Evolutionary conservation across 2,329 filamentous ascomycete species (phyloP).

Genomic region (Colletotrichum orchidophilum): DNA sequence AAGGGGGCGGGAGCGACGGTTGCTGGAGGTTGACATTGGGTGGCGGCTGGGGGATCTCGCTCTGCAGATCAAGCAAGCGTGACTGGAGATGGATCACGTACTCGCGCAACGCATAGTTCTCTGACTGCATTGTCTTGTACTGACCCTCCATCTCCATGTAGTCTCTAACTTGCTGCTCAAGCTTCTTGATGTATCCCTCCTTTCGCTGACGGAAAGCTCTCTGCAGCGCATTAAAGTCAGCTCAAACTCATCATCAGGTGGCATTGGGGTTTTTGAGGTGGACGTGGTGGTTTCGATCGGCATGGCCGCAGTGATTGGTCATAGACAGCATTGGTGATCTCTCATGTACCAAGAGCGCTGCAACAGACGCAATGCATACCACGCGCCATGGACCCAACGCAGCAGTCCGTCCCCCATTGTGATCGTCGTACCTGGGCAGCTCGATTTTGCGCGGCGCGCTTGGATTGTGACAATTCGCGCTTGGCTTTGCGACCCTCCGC

Average conservation of each 20-base stretch:
- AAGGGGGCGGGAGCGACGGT: constrained; percentile 47
- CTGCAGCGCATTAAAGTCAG: constrained; percentile 57
- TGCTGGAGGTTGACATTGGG: constrained; percentile 77
- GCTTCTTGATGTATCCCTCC: constrained; percentile 96
- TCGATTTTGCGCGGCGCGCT: constrained; percentile 94
- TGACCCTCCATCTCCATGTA: constrained; percentile 78
- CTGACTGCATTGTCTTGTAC: constrained; percentile 82
- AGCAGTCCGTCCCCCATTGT: background rate
- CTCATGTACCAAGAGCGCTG: background rate
- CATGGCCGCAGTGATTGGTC: background rate
- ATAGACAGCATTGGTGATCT: constrained; percentile 30
- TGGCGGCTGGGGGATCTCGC: constrained; percentile 86
- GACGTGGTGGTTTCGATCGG: background rate
- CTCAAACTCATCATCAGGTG: constrained; percentile 13
- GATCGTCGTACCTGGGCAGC: constrained; percentile 81
- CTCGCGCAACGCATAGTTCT: constrained; percentile 91
- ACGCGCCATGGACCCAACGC: constrained; percentile 14
- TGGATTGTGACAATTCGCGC: constrained; percentile 92
- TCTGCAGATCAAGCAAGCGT: constrained; percentile 82
- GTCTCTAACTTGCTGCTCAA: constrained; percentile 92
- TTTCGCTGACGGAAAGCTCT: constrained; percentile 97
- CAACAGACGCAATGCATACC: background rate
- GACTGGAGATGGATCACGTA: constrained; percentile 93
- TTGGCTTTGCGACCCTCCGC: constrained; percentile 79
- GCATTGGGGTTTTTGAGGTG: background rate